A percentile compares a stretch with the other conserved stretches of the same genome.
phyloP scores from a whole-genome alignment of 2,329 filamentous ascomycete species.

The Aureobasidium pullulans region DNA sequence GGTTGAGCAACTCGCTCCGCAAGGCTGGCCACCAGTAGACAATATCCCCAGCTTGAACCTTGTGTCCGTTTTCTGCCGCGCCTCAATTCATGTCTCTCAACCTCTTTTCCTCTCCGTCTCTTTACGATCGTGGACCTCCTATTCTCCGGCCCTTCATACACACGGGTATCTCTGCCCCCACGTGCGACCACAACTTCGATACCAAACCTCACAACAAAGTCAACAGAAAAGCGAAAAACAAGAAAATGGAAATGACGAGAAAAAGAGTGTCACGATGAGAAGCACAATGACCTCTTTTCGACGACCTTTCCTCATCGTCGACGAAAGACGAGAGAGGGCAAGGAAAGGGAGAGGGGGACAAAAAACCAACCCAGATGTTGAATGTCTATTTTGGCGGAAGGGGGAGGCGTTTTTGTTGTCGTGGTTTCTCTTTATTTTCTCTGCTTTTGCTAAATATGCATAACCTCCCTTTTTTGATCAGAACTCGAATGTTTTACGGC shows the following conservation, averaged over 20 bases:
- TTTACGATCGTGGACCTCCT: neutral
- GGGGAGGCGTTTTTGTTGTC: neutral
- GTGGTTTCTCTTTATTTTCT: neutral
- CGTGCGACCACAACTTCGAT: neutral
- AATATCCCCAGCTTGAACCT: constrained; percentile 11
- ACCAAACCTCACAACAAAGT: neutral
- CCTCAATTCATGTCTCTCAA: constrained; percentile 12
- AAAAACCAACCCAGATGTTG: neutral
- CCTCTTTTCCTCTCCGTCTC: constrained; percentile 1
- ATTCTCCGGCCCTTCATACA: neutral
- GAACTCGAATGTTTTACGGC: constrained; percentile 8
- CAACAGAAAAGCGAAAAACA: constrained; percentile 3
- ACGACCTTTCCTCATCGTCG: neutral
- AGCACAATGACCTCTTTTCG: neutral
- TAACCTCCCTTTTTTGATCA: constrained; percentile 8
- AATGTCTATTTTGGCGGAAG: constrained; percentile 6
- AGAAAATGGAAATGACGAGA: neutral
- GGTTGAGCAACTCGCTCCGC: constrained; percentile 48
- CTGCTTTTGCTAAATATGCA: constrained; percentile 10
- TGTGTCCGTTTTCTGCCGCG: constrained; percentile 6
- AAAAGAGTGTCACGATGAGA: neutral
- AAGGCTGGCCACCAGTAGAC: constrained; percentile 44
- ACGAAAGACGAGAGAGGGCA: neutral
- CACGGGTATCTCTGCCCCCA: neutral
- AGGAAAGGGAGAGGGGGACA: neutral